A percentile compares a stretch with the other conserved stretches of the same genome.
Evolutionary conservation across 2,329 filamentous ascomycete species (phyloP).

Genomic region (Xylaria sp.): DNA sequence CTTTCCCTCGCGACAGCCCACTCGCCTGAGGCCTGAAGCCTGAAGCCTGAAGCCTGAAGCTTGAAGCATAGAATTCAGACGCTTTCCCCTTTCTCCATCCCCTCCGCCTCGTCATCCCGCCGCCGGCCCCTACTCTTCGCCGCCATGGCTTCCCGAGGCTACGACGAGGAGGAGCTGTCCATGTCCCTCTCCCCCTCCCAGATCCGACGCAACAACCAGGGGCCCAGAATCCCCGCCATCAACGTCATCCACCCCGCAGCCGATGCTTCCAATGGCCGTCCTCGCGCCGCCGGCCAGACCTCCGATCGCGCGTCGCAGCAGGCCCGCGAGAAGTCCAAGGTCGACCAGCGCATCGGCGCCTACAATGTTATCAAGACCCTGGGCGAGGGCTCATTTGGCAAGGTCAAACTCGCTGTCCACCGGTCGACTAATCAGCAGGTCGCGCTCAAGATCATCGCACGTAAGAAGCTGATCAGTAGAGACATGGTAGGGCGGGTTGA

Average conservation of each 20-base stretch:
- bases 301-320: constrained; percentile 48
- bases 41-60: no score
- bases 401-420: constrained; percentile 96
- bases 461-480: constrained; percentile 93
- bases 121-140: constrained; percentile 28
- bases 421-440: constrained; percentile 94
- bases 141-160: constrained; percentile 65
- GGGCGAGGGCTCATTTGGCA: constrained; percentile 97
- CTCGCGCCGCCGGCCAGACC: constrained; percentile 39
- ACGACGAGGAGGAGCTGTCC: constrained; percentile 85
- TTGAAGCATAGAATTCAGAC: constrained; percentile 1
- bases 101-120: constrained; percentile 22
- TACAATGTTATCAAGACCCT: constrained; percentile 92
- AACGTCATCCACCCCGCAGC: constrained; percentile 49
- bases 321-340: constrained; percentile 64
- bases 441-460: constrained; percentile 95
- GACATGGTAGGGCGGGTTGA: constrained; percentile 99
- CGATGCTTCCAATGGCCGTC: constrained; percentile 49
- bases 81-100: not conserved
- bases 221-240: constrained; percentile 51
- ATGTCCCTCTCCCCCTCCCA: constrained; percentile 76
- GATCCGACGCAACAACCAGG: constrained; percentile 65
- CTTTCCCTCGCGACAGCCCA: constrained; percentile 21
- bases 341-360: constrained; percentile 87
- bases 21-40: no score